Conservation (phyloP, 805 yeast species). For the Zygosaccharomyces gambellarensis region DNA sequence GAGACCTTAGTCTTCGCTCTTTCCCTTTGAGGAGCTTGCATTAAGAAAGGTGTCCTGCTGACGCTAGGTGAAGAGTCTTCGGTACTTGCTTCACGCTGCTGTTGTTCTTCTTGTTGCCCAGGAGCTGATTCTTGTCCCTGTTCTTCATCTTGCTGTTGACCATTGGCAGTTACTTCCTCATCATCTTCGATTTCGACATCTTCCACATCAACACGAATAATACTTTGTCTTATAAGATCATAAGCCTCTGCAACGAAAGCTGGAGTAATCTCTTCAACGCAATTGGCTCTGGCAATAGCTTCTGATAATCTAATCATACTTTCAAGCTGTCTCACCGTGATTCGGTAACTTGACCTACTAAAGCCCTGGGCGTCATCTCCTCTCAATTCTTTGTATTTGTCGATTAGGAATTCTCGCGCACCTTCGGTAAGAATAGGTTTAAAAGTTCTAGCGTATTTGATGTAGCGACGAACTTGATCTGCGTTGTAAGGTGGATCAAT, state of each 20-base stretch:
- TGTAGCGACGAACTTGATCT: slow-evolving; percentile 81
- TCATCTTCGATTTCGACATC: slow-evolving; percentile 84
- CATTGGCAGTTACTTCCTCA: slow-evolving; percentile 27
- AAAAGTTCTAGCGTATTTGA: slow-evolving; percentile 87
- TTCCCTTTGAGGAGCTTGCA: background rate
- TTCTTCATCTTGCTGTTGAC: slow-evolving; percentile 13
- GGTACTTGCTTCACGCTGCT: background rate
- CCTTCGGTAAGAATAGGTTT: slow-evolving; percentile 81
- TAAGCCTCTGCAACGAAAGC: slow-evolving; percentile 90
- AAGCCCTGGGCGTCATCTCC: slow-evolving; percentile 87
- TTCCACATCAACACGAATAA: slow-evolving; percentile 89
- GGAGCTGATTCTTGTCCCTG: slow-evolving; percentile 1
- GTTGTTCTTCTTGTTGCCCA: background rate
- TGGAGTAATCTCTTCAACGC: slow-evolving; percentile 81
- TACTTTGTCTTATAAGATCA: slow-evolving; percentile 81
- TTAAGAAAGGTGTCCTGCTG: background rate
- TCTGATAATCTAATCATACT: slow-evolving; percentile 89
- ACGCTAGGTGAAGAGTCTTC: background rate
- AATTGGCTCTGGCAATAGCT: slow-evolving; percentile 95
- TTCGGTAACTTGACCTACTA: slow-evolving; percentile 74
- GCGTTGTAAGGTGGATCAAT: slow-evolving; percentile 85
- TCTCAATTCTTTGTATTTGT: slow-evolving; percentile 78
- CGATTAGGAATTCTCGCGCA: slow-evolving; percentile 72
- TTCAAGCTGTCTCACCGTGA: slow-evolving; percentile 95
- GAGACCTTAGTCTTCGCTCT: slow-evolving; percentile 52